These are phyloP conservation scores for Quercus lobata DNA, from an alignment of 331 rosid genomes.

Conservation along the genomic window DNA sequence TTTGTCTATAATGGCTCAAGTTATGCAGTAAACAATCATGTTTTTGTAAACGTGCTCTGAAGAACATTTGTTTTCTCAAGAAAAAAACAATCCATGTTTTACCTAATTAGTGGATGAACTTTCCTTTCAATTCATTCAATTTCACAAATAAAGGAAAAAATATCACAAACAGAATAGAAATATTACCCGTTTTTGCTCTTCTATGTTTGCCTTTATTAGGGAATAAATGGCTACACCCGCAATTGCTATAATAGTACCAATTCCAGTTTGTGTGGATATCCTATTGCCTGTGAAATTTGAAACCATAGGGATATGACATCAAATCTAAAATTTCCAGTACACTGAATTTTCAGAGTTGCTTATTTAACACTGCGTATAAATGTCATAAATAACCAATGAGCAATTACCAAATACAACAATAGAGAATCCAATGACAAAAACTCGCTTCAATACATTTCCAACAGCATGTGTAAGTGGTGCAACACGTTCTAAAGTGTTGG, in stretches of 20 bases:
- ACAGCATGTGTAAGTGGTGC: slow-evolving; percentile 90
- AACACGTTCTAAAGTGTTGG: slow-evolving; percentile 80
- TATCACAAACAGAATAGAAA: neutral
- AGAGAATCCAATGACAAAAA: slow-evolving; percentile 85
- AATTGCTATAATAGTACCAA: slow-evolving; percentile 67
- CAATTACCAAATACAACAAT: slow-evolving; percentile 71
- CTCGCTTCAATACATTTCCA: slow-evolving; percentile 86
- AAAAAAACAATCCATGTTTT: neutral
- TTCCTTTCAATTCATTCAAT: neutral
- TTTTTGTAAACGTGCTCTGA: neutral
- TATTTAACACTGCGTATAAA: neutral
- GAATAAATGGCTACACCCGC: slow-evolving; percentile 84
- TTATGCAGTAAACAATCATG: neutral
- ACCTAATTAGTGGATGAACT: neutral
- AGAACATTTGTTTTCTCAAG: neutral
- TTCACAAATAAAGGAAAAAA: neutral
- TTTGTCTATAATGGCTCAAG: neutral
- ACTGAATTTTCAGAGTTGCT: neutral
- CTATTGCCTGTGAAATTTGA: slow-evolving; percentile 48
- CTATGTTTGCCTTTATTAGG: slow-evolving; percentile 65
- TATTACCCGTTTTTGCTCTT: slow-evolving; percentile 55
- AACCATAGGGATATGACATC: neutral
- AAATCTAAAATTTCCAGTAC: neutral
- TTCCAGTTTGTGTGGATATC: slow-evolving; percentile 76
- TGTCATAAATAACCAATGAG: slow-evolving; percentile 2